Conservation (phyloP, 176 grass and related monocot species). For the Juncus effusus region DNA sequence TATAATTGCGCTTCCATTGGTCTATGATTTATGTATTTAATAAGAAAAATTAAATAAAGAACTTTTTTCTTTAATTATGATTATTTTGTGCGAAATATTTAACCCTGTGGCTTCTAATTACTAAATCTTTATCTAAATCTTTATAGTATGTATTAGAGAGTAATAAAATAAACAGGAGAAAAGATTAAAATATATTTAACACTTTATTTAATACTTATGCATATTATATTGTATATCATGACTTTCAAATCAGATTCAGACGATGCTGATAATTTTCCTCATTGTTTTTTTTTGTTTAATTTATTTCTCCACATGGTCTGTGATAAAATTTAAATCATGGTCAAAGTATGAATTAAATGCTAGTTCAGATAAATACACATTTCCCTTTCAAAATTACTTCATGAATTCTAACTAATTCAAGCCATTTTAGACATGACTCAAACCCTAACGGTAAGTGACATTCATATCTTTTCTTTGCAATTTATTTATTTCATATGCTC, state of each 20-base stretch:
- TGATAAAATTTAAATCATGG: neutral
- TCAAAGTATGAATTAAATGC: conserved; percentile 26
- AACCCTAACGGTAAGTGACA: neutral
- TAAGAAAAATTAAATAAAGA: too few relatives aligned
- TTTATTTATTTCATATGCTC: too few relatives aligned
- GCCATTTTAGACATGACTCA: neutral
- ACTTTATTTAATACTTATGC: too few relatives aligned
- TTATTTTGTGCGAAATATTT: too few relatives aligned
- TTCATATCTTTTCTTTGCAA: neutral
- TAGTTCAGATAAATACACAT: conserved; percentile 10
- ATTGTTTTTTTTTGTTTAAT: neutral
- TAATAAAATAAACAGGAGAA: too few relatives aligned
- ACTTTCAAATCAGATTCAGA: neutral
- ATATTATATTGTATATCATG: neutral
- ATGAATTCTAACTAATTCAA: conserved; percentile 2
- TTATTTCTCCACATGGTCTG: neutral
- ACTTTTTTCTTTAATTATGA: too few relatives aligned
- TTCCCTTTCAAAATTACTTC: conserved; percentile 15
- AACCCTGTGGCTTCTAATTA: too few relatives aligned
- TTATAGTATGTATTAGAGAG: too few relatives aligned
- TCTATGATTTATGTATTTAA: too few relatives aligned
- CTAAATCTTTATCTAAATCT: too few relatives aligned
- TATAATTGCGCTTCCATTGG: neutral
- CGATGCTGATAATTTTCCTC: neutral
- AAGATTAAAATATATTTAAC: too few relatives aligned